These are phyloP conservation scores for Phytophthora quininea DNA, from an alignment of 352 stramenopile species.

Conservation along the genomic window DNA sequence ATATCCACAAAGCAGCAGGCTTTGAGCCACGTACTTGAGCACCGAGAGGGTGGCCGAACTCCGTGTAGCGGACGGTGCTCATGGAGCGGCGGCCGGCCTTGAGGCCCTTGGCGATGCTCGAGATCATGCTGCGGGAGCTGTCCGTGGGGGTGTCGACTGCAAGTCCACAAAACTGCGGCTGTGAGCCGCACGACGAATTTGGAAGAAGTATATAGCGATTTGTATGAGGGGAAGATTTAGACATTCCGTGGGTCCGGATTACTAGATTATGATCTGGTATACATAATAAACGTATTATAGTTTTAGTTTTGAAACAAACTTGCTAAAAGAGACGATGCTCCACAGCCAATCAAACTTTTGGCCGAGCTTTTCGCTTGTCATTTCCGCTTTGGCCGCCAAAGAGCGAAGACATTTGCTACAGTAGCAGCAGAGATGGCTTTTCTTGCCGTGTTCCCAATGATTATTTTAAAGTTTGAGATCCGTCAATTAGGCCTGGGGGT, in stretches of 20 bases:
- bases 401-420: not conserved
- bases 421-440: not conserved
- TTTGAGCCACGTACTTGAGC: constrained; percentile 46
- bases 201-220: constrained; percentile 1
- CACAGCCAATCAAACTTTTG: not conserved
- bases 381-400: constrained; percentile 2
- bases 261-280: not conserved
- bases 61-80: constrained; percentile 76
- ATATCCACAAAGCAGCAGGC: not conserved
- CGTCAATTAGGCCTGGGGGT: constrained; percentile 58
- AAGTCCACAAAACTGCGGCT: constrained; percentile 13
- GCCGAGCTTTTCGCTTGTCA: constrained; percentile 6
- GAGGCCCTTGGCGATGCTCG: constrained; percentile 62
- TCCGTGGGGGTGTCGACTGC: not conserved
- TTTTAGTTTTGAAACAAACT: constrained; percentile 11
- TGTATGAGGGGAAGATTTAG: constrained; percentile 18
- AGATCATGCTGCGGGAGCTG: constrained; percentile 51
- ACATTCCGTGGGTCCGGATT: constrained; percentile 28
- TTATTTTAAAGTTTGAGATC: constrained; percentile 90
- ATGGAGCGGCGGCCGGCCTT: constrained; percentile 59
- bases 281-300: not conserved
- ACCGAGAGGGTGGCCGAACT: constrained; percentile 76
- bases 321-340: constrained; percentile 9
- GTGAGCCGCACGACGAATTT: constrained; percentile 21
- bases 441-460: constrained; percentile 51